phyloP scores from a whole-genome alignment of 495 filamentous ascomycete species.

The Penicillium crystallinum region DNA sequence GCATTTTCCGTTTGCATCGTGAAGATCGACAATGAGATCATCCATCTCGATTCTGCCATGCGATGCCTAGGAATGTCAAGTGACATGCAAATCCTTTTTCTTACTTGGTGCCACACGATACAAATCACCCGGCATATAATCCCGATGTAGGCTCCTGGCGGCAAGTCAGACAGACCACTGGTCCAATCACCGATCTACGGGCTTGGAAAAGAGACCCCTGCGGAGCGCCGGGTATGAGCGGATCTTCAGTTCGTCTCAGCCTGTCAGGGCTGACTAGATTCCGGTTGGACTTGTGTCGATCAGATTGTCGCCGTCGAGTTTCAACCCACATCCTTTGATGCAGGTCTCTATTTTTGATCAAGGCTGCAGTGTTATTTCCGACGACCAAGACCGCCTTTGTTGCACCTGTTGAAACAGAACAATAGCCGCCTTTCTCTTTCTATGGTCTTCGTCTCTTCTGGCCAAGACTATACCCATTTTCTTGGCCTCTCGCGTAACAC shows the following conservation, averaged over 20 bases:
- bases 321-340: conserved; percentile 4
- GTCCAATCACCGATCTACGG: conserved; percentile 10
- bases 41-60: conserved; percentile 17
- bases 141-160: conserved; percentile 18
- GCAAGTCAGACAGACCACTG: conserved; percentile 12
- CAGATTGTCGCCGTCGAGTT: conserved; percentile 18
- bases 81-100: conserved; percentile 3
- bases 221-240: conserved; percentile 13
- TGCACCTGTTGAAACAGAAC: conserved; percentile 2
- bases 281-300: conserved; percentile 5
- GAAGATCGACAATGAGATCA: conserved; percentile 11
- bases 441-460: neutral
- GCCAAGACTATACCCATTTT: neutral
- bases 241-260: conserved; percentile 15
- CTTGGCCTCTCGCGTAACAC: neutral
- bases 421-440: conserved; percentile 1
- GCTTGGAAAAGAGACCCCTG: conserved; percentile 1
- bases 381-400: neutral
- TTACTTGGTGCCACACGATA: conserved; percentile 14
- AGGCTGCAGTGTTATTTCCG: neutral
- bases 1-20: conserved; percentile 17
- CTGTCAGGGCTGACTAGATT: conserved; percentile 1
- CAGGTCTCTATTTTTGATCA: conserved; percentile 1
- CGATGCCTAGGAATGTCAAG: conserved; percentile 13
- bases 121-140: neutral